Evolutionary conservation across 805 yeast genomes (phyloP).

Genomic region (Candida wancherniae): DNA sequence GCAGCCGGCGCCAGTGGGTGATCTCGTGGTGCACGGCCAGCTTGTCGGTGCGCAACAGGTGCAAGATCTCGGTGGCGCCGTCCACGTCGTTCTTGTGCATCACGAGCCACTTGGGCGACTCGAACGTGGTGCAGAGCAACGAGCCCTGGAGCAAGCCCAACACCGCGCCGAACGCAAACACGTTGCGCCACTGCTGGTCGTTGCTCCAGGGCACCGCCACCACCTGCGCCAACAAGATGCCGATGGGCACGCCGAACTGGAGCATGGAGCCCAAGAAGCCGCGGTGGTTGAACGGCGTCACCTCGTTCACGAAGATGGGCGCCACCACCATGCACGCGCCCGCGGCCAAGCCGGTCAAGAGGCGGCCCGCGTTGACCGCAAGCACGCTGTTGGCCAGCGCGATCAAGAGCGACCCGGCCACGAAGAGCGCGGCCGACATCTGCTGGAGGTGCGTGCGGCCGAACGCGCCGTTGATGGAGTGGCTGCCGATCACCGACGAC

Average conservation of each 20-base stretch:
- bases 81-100: conserved; percentile 24
- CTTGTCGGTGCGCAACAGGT: conserved; percentile 26
- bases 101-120: conserved; percentile 42
- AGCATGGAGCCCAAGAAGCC: conserved; percentile 39
- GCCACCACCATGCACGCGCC: conserved; percentile 38
- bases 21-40: conserved; percentile 30
- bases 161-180: conserved; percentile 24
- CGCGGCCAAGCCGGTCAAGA: conserved; percentile 35
- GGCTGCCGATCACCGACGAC: conserved; percentile 27
- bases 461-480: conserved; percentile 17
- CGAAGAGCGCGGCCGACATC: conserved; percentile 18
- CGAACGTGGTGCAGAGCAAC: conserved; percentile 31
- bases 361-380: conserved; percentile 28
- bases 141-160: conserved; percentile 27
- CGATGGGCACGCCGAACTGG: conserved; percentile 36
- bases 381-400: conserved; percentile 18
- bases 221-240: conserved; percentile 33
- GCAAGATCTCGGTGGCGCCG: conserved; percentile 26
- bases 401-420: conserved; percentile 27
- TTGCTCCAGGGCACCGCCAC: conserved; percentile 31
- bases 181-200: conserved; percentile 34
- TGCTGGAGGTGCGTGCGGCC: conserved; percentile 23
- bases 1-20: conserved; percentile 32
- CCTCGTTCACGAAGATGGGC: conserved; percentile 37
- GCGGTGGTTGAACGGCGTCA: conserved; percentile 36